Base-by-base conservation (phyloP, 2,329 filamentous ascomycete species). In the Pestalotiopsis sp. region DNA sequence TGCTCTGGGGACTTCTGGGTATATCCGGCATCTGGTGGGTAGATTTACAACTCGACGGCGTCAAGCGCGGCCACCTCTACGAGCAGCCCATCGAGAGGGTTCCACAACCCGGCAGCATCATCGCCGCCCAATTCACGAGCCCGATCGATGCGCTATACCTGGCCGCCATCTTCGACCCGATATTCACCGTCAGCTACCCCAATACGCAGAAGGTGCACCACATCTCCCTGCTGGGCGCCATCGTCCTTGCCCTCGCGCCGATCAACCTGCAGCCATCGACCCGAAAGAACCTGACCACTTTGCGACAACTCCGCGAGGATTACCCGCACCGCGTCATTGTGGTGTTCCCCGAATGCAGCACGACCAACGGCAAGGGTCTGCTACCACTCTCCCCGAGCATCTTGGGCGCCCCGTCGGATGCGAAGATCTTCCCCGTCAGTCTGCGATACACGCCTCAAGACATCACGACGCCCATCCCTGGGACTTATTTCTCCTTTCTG, bases 11-110 rank as follows among this genome's bases (percentile, higher is more conserved):
- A 70, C 88, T 98, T 72, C 88, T 99, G 74, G 92, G 90, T 49
- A 92, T 97, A 69, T 94, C 95, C 0, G 95, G 96, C 36, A 93
- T 99, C 69, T 98, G 95, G 94, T 98, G 95, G 95, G 91, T 98
- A 68, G 96, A 99, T 81, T 85, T 99, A n/a, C 95, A 98, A 80
- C 94, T 99, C 73, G 96, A 99, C 79, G 95, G 95, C 69, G 96
- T 99, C 67, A 95, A 94, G 82, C 93, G 94, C 82, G 96, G 96
- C 83, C 95, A 92, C 31, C 85, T 97, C 39, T 91, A 92, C 61
- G 91, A 92, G 76, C 91, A 94, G 75, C 90, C 92, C 52, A 84
- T 86, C 68, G 85, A 90, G 69, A 90, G 94, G 56, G 89, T 98
- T 20, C 96, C 96, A 1, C 89, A 92, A 68, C 89, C 91, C 4